Evolutionary conservation across 805 yeast genomes (phyloP), one percentile per base, ranked within the genome.

Genomic region (Saturnispora dispora): DNA sequence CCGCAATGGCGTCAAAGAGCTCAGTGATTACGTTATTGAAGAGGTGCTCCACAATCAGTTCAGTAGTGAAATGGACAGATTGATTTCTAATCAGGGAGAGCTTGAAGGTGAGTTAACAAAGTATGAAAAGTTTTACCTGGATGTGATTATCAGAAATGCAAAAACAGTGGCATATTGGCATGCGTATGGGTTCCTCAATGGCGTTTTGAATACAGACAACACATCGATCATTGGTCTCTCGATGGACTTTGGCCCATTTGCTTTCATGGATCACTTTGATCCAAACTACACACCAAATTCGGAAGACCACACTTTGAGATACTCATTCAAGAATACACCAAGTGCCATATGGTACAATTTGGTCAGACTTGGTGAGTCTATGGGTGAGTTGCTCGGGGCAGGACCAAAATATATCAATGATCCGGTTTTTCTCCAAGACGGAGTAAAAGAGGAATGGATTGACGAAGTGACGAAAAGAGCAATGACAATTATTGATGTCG

Each of bases 191-290:
- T 90, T 91, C 60, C 66, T 90, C 58, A 93, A 91, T 61, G 99
- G 99, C 13, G 98, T 93, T 4, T 71, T 93, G 51, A 91, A 91
- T 64, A 90, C 98, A 0, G 99, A 91, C 63, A 91, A 91, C 63
- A 88, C 96, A 1, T 87, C 96, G 0, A 74, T 91, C n/a, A 61
- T 84, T 43, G 99, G 99, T 0, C 70, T 89, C 10, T 79, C 96
- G 0, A 78, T 93, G 66, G 99, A 91, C 66, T 93, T 84, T 66
- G 99, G 98, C 3, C 98, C 99, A 0, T 93, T 87, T 69, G 86
- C 95, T 18, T 85, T 89, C 54, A 77, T 90, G 84, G 96, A 90
- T 62, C 78, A 77, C 45, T 91, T 83, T 63, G 82, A 88, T 60
- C 90, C 95, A 15, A 66, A 75, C 46, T 91, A 76, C 62, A 86